Conservation (phyloP, 306 rosid genomes). For the Prunus mongolica region DNA sequence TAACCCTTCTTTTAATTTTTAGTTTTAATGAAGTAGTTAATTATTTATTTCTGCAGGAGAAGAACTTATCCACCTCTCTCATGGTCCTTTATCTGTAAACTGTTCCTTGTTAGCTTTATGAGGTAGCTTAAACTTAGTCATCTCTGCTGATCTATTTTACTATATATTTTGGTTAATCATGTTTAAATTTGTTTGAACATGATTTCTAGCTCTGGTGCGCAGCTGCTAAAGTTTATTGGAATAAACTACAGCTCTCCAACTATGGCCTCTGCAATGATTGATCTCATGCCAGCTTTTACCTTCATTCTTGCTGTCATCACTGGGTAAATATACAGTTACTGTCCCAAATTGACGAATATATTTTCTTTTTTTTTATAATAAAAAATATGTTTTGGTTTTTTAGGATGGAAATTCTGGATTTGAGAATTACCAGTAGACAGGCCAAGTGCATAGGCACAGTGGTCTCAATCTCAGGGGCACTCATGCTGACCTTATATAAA, state of each 20-base stretch:
- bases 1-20: neutral
- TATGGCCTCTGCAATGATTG: constrained; percentile 33
- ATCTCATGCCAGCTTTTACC: constrained; percentile 49
- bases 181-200: no score
- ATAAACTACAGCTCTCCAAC: constrained; percentile 48
- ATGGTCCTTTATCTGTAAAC: constrained; percentile 10
- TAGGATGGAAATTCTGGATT: constrained; percentile 46
- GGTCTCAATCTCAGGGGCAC: constrained; percentile 43
- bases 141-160: no score
- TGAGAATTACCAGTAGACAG: constrained; percentile 31
- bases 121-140: constrained; percentile 11
- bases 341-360: neutral
- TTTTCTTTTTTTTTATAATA: no score
- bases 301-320: constrained; percentile 34
- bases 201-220: constrained; percentile 17
- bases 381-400: neutral
- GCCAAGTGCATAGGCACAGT: constrained; percentile 46
- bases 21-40: neutral
- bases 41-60: constrained; percentile 20
- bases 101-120: constrained; percentile 24
- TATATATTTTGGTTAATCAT: no score
- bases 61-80: constrained; percentile 29
- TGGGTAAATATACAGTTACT: constrained; percentile 18
- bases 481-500: constrained; percentile 39
- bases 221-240: constrained; percentile 30